Base-by-base conservation (phyloP, 192 early-diverging fungal species). In the Coemansia umbellata region DNA sequence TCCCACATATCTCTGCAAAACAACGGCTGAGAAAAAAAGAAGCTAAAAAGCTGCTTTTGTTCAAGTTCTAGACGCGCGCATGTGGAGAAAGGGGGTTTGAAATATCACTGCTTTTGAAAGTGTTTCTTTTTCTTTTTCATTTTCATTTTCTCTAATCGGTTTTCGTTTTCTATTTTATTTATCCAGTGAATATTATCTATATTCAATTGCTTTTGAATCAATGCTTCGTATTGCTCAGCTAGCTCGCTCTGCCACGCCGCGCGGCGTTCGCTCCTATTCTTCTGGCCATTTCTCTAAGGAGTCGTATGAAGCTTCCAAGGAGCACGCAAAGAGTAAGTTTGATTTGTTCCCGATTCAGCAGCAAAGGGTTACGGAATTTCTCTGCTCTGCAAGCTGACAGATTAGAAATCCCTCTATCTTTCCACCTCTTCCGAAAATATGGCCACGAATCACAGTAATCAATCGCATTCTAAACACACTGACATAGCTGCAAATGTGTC, bases 181-280 rank as follows among this genome's bases (percentile, higher is more conserved):
- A 5, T 6, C 23, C 28, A 26, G 9, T 39, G 37, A 39, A 14
- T 44, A 23, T 44, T 27, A 13, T 13, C 28, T 26, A n/a, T 33
- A 24, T 40, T 33, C 26, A 37, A 4, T 50, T 37, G 14, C 15
- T 13, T 37, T 41, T 48, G 23, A 7, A 5, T 58, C 17, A 51
- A 69, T 75, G 73, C 50, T 65, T 37, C 57, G 57, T 43, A 51
- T 60, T 48, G 43, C 61, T n/a, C 61, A 60, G n/a, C 50, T 75
- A 14, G 66, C 73, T 17, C 73, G 73, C 61, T 57, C 60, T 8
- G 49, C 60, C 17, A 58, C 60, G 5, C 23, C 66, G 23, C 73
- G 66, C 58, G 41, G 61, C 54, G 26, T 26, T 13, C 73, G 73
- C 56, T 48, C 56, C 58, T 75, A 75, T 57, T 75, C 69, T 10